Percentiles rank a stretch among this genome's conserved stretches.
Evolutionary conservation across 352 stramenopile genomes (phyloP).

Genomic region (Phytophthora lateralis): DNA sequence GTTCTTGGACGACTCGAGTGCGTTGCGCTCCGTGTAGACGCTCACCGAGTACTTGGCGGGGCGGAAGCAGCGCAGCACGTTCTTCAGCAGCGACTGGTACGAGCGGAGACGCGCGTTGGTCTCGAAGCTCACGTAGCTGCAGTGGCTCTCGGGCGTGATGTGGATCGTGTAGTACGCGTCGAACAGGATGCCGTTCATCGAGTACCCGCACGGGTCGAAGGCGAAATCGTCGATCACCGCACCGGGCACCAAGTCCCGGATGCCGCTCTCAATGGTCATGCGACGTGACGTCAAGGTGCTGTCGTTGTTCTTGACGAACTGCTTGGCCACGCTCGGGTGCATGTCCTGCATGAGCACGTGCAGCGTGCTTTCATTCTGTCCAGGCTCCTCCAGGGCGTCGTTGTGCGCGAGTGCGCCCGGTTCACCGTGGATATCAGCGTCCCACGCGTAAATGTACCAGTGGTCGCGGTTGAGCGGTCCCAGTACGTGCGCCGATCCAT

Average conservation of each 20-base stretch:
- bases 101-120: constrained; percentile 93
- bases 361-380: constrained; percentile 69
- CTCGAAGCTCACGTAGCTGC: constrained; percentile 98
- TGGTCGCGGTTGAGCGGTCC: constrained; percentile 98
- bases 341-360: constrained; percentile 91
- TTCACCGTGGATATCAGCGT: constrained; percentile 87
- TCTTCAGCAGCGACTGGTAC: constrained; percentile 94
- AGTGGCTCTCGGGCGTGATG: constrained; percentile 97
- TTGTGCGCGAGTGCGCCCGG: constrained; percentile 18
- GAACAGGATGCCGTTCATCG: constrained; percentile 99
- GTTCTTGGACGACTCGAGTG: constrained; percentile 69
- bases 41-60: constrained; percentile 98
- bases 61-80: constrained; percentile 98
- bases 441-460: constrained; percentile 99
- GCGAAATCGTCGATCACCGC: constrained; percentile 96
- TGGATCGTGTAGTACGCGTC: constrained; percentile 99
- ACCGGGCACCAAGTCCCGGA: constrained; percentile 94
- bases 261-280: constrained; percentile 95
- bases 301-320: constrained; percentile 87
- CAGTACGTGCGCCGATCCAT: constrained; percentile 85
- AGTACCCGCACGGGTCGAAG: constrained; percentile 99
- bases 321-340: constrained; percentile 76
- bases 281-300: constrained; percentile 75
- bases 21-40: constrained; percentile 93
- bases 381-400: constrained; percentile 20